phyloP scores from a whole-genome alignment of 768 basidiomycete genomes.

The Obba rivulosa region DNA sequence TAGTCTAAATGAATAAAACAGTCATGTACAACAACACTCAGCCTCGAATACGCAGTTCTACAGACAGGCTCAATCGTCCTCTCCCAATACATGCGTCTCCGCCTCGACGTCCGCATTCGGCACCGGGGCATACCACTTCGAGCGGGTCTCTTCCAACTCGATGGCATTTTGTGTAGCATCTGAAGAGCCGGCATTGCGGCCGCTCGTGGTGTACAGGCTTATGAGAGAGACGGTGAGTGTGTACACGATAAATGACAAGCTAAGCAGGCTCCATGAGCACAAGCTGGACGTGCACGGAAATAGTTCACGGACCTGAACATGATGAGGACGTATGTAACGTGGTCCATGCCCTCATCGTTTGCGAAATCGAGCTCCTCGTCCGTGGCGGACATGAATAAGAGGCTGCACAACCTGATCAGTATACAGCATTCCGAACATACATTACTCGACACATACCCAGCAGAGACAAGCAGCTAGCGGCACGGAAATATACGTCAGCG shows the following conservation, averaged over 20 bases:
- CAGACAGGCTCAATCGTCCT: constrained; percentile 26
- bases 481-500: neutral
- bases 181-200: constrained; percentile 44
- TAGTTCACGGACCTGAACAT: constrained; percentile 60
- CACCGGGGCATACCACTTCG: constrained; percentile 66
- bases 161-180: constrained; percentile 30
- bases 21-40: neutral
- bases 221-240: constrained; percentile 66
- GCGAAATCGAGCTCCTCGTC: constrained; percentile 82
- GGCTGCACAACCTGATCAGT: constrained; percentile 31
- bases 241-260: constrained; percentile 76
- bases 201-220: constrained; percentile 60
- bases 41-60: neutral
- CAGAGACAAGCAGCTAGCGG: constrained; percentile 60
- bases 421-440: neutral
- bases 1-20: neutral
- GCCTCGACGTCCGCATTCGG: constrained; percentile 29
- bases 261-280: constrained; percentile 17
- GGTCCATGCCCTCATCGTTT: constrained; percentile 75
- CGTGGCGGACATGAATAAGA: constrained; percentile 90
- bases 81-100: constrained; percentile 43
- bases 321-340: constrained; percentile 84
- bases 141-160: constrained; percentile 31
- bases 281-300: neutral
- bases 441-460: constrained; percentile 46